Evolutionary conservation across 108 stramenopile species (phyloP), one percentile per base, ranked within the genome.

Genomic region (Nannochloropsis salina): DNA sequence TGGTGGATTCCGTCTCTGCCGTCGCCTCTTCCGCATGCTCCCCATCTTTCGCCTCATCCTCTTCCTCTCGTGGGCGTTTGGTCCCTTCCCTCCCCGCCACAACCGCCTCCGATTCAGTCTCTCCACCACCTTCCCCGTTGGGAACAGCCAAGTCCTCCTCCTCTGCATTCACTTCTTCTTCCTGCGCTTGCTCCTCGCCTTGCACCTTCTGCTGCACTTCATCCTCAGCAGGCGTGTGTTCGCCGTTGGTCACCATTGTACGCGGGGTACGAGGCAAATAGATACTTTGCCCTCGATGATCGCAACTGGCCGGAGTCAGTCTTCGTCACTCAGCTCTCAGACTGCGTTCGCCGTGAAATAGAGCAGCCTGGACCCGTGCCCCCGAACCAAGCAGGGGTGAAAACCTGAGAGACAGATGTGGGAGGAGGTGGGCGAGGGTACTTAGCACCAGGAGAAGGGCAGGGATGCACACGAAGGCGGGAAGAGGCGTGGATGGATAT

Each of bases 51-150:
- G 61, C 61, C 3, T n/a, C 61, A 74, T 74, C 47, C 20, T 74
- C 61, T 74, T 74, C 61, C 61, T 74, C 61, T n/a, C 61, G 61
- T n/a, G 15, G 61, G 61, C 61, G 61, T 74, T 74, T 74, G 61
- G 61, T n/a, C 15, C 20, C 20, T n/a, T n/a, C n/a, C n/a, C n/a
- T n/a, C n/a, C n/a, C n/a, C n/a, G n/a, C n/a, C n/a, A n/a, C n/a
- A 74, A n/a, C 61, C 20, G 61, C 61, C 61, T 74, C 61, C 20
- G 61, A 74, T n/a, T n/a, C 61, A n/a, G 15, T n/a, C 61, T n/a
- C 15, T 74, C n/a, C 5, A n/a, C n/a, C 61, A 15, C 61, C 61
- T 74, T n/a, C 61, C 20, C 61, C 61, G n/a, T 4, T 74, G 61
- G 61, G 15, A 15, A n/a, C 61, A 6, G 61, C n/a, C n/a, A 2